Conservation (phyloP, 78 protist species). For the Planoprotostelium fungivorum region DNA sequence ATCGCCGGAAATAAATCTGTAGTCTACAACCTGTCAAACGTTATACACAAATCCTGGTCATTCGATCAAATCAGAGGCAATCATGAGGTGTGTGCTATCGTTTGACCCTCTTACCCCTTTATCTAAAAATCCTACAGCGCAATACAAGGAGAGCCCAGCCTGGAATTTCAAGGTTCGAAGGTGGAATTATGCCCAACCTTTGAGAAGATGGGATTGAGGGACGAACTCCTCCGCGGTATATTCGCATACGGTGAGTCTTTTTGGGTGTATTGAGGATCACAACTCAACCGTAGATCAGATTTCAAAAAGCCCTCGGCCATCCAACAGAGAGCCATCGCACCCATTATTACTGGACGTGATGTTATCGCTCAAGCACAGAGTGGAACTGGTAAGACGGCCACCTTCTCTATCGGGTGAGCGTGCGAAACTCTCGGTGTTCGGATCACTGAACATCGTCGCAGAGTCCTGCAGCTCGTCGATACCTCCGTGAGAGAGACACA, state of each 20-base stretch:
- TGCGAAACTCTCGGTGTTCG: background rate
- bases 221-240: slow-evolving; percentile 90
- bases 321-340: slow-evolving; percentile 97
- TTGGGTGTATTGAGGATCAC: background rate
- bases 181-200: slow-evolving; percentile 68
- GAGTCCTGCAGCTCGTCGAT: slow-evolving; percentile 78
- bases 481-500: slow-evolving; percentile 74
- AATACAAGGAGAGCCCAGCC: background rate
- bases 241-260: slow-evolving; percentile 79
- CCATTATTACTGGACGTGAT: slow-evolving; percentile 92
- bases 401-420: slow-evolving; percentile 74
- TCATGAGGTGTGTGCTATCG: too few species aligned
- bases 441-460: background rate
- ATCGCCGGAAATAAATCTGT: too few species aligned
- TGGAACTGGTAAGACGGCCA: slow-evolving; percentile 99
- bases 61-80: too few species aligned
- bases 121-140: too few species aligned
- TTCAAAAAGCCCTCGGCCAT: slow-evolving; percentile 98
- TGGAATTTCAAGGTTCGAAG: background rate
- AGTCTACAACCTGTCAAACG: too few species aligned
- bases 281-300: slow-evolving; percentile 26
- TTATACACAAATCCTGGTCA: too few species aligned
- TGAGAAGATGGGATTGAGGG: slow-evolving; percentile 89
- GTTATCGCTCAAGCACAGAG: slow-evolving; percentile 98
- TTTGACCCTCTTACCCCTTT: too few species aligned